Evolutionary conservation across 164 flowering plant species (phyloP), one percentile per base, ranked within the genome.

Genomic region (Magnolia officinalis): DNA sequence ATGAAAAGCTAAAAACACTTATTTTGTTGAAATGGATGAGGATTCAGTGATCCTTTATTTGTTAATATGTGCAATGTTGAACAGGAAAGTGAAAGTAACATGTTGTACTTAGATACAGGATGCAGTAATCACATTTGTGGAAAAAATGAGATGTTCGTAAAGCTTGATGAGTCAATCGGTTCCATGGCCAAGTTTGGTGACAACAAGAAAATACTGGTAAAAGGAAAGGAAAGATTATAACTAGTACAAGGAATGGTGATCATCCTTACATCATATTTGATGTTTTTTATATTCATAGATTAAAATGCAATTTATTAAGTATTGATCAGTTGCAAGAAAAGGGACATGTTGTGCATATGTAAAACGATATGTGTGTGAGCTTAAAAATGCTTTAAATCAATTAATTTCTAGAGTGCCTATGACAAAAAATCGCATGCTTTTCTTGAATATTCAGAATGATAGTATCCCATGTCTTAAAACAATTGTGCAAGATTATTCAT

Each of bases 31-130:
- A 9, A 63, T 72, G 16, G 50, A 74, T 4, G 52, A 2, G 4
- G 74, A 81, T 5, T 77, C 26, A 45, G 63, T 23, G 5, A 10
- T 24, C 8, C 81, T 76, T 24, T 8, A 71, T 8, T 65, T 84
- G 5, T 23, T 81, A 8, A 76, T 80, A 76, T 80, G 0, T 7
- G 11, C 63, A 59, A 77, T 8, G 45, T 2, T 0, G 5, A 16
- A 13, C 75, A 61, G 70, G 21, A 58, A 10, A n/a, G 50, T 11
- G 6, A 11, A 10, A 24, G 13, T 31, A 61, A 70, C 23, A 14
- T 4, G 0, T 83, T 78, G 81, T 81, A 79, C 55, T 67, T 81
- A 45, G 78, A 81, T 50, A 73, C 19, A 1, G 72, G 76, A 2
- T 26, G 29, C 29, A 26, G 29, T 26, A 26, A 26, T 26, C 29